Conservation (phyloP, 768 basidiomycete genomes). For the Russula emetica region DNA sequence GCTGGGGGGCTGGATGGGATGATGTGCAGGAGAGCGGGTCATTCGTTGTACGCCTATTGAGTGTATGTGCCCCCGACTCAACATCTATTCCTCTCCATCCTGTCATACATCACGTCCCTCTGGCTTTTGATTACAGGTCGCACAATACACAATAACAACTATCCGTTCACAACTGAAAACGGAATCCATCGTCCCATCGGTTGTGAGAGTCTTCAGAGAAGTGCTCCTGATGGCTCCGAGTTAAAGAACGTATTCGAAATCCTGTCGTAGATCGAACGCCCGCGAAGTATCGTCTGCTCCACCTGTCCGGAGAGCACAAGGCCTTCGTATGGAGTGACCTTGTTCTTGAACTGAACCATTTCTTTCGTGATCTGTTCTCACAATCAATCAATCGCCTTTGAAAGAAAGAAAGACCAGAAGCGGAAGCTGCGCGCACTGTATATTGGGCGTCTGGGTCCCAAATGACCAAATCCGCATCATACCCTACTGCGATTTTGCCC, state of each 20-base stretch:
- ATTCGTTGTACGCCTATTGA: neutral
- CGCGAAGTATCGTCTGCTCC: slow-evolving; percentile 75
- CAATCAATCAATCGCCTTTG: neutral
- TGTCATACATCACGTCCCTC: neutral
- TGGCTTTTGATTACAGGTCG: slow-evolving; percentile 1
- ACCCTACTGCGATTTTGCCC: slow-evolving; percentile 67
- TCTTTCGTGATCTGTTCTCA: slow-evolving; percentile 63
- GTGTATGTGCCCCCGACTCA: slow-evolving; percentile 9
- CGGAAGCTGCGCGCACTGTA: slow-evolving; percentile 34
- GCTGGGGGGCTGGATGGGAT: too few relatives aligned
- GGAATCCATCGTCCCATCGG: neutral
- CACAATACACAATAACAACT: neutral
- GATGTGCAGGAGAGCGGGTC: too few relatives aligned
- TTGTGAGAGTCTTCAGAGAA: slow-evolving; percentile 18
- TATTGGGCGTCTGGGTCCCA: slow-evolving; percentile 64
- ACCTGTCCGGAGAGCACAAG: slow-evolving; percentile 66
- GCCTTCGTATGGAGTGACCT: slow-evolving; percentile 86
- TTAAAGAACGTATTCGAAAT: slow-evolving; percentile 32
- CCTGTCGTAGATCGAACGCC: slow-evolving; percentile 57
- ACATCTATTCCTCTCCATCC: neutral
- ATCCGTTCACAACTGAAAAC: neutral
- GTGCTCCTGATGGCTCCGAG: slow-evolving; percentile 25
- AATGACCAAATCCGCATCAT: slow-evolving; percentile 82
- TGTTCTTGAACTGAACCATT: slow-evolving; percentile 84
- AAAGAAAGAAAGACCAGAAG: neutral